Conservation (phyloP, 2,329 filamentous ascomycete species). For the Colletotrichum tanaceti region DNA sequence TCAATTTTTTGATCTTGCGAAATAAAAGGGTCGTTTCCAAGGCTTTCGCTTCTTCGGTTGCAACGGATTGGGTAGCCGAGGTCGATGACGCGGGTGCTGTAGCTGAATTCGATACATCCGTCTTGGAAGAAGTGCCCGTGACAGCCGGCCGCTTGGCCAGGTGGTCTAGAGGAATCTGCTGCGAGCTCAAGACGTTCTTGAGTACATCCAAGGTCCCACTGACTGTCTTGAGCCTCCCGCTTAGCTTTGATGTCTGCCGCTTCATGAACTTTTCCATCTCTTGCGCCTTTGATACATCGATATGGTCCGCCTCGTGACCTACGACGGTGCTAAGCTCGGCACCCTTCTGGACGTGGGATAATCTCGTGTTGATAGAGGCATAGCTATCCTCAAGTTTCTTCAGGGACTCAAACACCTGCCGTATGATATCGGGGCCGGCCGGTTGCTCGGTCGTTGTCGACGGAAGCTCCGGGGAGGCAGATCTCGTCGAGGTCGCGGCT, state of each 20-base stretch:
- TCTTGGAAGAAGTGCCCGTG: slow-evolving; percentile 2
- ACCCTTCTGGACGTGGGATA: slow-evolving; percentile 5
- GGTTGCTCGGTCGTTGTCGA: slow-evolving; percentile 5
- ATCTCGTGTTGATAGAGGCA: slow-evolving; percentile 26
- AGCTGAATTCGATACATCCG: neutral
- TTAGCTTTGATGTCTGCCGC: slow-evolving; percentile 16
- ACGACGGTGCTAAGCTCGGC: neutral
- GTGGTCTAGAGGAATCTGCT: slow-evolving; percentile 41
- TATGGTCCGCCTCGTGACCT: neutral
- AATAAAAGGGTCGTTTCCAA: neutral
- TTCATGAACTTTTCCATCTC: slow-evolving; percentile 42
- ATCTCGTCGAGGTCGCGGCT: neutral
- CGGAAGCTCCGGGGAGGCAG: slow-evolving; percentile 34
- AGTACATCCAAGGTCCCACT: slow-evolving; percentile 53
- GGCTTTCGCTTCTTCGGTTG: neutral
- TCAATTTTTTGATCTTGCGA: neutral
- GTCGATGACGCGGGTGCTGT: neutral
- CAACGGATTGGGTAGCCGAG: neutral
- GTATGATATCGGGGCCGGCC: slow-evolving; percentile 26
- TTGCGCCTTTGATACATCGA: slow-evolving; percentile 1
- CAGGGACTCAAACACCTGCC: slow-evolving; percentile 25
- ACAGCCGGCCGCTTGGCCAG: slow-evolving; percentile 31
- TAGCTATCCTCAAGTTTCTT: slow-evolving; percentile 30
- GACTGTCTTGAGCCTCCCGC: slow-evolving; percentile 46
- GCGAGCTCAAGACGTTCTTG: slow-evolving; percentile 51